Percentiles rank a stretch among this genome's conserved stretches.
Evolutionary conservation across 2,329 filamentous ascomycete genomes (phyloP).

Genomic region (Ophiostoma pallidulum): DNA sequence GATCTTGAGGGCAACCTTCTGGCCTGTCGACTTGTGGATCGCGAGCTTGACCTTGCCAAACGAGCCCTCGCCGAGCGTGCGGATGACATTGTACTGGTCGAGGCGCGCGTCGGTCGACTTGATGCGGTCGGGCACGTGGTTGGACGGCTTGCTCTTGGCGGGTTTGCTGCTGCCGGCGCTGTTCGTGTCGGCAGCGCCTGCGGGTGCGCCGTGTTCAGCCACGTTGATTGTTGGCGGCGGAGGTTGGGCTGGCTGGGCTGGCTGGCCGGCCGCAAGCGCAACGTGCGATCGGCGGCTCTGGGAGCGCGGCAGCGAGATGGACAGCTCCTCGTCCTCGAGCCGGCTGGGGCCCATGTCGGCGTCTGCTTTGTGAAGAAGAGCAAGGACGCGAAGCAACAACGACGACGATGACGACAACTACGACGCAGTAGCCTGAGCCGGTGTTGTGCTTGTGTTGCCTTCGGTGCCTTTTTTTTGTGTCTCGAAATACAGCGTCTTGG

Average conservation of each 20-base stretch:
- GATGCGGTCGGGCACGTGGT: slow-evolving; percentile 17
- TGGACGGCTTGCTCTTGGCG: slow-evolving; percentile 12
- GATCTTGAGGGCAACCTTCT: slow-evolving; percentile 96
- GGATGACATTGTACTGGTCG: slow-evolving; percentile 82
- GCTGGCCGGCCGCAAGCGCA: slow-evolving; percentile 14
- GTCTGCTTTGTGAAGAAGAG: too few species aligned
- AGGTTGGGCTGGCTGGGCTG: too few species aligned
- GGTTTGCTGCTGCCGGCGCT: slow-evolving; percentile 10
- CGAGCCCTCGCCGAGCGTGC: slow-evolving; percentile 88
- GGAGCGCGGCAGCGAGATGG: slow-evolving; percentile 61
- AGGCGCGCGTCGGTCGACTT: slow-evolving; percentile 26
- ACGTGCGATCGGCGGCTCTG: slow-evolving; percentile 44
- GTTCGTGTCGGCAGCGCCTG: slow-evolving; percentile 16
- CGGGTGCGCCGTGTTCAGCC: slow-evolving; percentile 21
- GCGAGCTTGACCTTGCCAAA: slow-evolving; percentile 99
- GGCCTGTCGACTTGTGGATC: slow-evolving; percentile 80
- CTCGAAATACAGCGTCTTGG: too few species aligned
- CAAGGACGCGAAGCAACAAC: too few species aligned
- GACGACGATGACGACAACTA: too few species aligned
- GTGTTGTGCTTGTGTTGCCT: too few species aligned
- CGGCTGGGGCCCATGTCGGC: slow-evolving; percentile 40
- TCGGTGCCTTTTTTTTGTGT: too few species aligned
- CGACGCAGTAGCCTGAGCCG: too few species aligned
- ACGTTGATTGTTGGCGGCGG: slow-evolving; percentile 29
- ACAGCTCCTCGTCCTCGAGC: slow-evolving; percentile 75